Evolutionary conservation across 306 rosid species (phyloP), one percentile per base, ranked within the genome.

Genomic region (Ceratonia siliqua): DNA sequence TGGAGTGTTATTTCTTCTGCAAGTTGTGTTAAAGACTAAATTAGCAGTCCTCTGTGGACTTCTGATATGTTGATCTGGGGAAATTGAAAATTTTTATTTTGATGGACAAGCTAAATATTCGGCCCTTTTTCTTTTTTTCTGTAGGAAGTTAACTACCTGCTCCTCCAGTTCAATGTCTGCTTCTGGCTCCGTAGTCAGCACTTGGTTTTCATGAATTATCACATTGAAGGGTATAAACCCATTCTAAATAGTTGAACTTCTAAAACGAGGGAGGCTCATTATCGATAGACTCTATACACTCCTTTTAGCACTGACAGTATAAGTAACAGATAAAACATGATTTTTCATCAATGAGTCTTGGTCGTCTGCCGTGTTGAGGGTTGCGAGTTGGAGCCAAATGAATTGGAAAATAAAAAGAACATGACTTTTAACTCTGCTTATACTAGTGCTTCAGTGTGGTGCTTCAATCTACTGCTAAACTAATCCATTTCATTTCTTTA

Each of bases 401-500:
- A n/a, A n/a, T n/a, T n/a, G n/a, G n/a, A n/a, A n/a, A n/a, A n/a
- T n/a, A n/a, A n/a, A 36, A 48, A 8, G 36, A 78, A 62, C 45
- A 22, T 64, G 55, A 8, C 3, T 75, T 41, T 65, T 75, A 7
- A 18, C 1, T 32, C 33, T 33, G 9, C 36, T 15, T 27, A n/a
- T 53, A 13, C 6, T 5, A 20, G 22, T 35, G 20, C 14, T 52
- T 13, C 13, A 10, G 65, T 27, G 55, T 76, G 70, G 50, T 72
- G 82, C 71, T 69, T 18, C 68, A 79, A 56, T 45, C 54, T 45
- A 39, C 53, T 76, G 55, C 38, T 69, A 22, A 54, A 74, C 72
- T 77, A 64, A 81, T 57, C 70, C 33, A 27, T 87, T 58, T 57
- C 28, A 38, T 76, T 43, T 79, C 14, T 68, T 77, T 79, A 50